Percentiles rank a stretch among this genome's conserved stretches.
These are phyloP conservation scores for Saitozyma sp. DNA, from an alignment of 768 basidiomycete genomes.

Conservation along the genomic window DNA sequence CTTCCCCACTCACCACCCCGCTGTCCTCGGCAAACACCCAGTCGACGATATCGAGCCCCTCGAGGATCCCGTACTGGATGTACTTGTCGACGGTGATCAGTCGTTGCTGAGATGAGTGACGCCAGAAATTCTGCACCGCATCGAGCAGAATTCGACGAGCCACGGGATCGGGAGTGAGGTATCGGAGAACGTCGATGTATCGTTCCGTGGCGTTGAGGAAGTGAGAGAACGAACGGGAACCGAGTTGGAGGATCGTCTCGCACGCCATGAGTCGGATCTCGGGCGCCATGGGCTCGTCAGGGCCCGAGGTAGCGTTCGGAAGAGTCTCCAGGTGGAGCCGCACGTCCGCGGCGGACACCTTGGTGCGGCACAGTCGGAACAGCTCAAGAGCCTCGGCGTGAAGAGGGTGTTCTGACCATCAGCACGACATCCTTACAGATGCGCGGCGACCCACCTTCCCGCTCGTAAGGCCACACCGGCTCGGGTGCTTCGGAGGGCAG, in stretches of 20 bases:
- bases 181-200: constrained; percentile 62
- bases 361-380: constrained; percentile 74
- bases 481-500: constrained; percentile 78
- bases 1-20: constrained; percentile 46
- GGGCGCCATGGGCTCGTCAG: constrained; percentile 65
- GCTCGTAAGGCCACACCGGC: constrained; percentile 49
- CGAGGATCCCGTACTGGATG: constrained; percentile 97
- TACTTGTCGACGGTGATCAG: constrained; percentile 94
- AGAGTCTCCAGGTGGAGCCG: constrained; percentile 70
- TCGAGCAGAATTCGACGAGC: constrained; percentile 62
- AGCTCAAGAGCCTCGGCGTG: constrained; percentile 77
- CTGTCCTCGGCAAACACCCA: constrained; percentile 65
- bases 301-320: constrained; percentile 65
- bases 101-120: constrained; percentile 78
- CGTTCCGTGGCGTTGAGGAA: constrained; percentile 96
- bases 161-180: constrained; percentile 62
- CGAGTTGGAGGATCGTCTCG: constrained; percentile 86
- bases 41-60: constrained; percentile 82
- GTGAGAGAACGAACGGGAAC: constrained; percentile 94
- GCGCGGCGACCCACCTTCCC: constrained; percentile 31
- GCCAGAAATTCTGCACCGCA: constrained; percentile 77
- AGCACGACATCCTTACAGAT: constrained; percentile 1
- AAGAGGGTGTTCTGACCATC: constrained; percentile 66
- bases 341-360: constrained; percentile 67
- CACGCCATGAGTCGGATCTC: constrained; percentile 74